phyloP scores from a whole-genome alignment of 306 rosid genomes.

The Casuarina equisetifolia region DNA sequence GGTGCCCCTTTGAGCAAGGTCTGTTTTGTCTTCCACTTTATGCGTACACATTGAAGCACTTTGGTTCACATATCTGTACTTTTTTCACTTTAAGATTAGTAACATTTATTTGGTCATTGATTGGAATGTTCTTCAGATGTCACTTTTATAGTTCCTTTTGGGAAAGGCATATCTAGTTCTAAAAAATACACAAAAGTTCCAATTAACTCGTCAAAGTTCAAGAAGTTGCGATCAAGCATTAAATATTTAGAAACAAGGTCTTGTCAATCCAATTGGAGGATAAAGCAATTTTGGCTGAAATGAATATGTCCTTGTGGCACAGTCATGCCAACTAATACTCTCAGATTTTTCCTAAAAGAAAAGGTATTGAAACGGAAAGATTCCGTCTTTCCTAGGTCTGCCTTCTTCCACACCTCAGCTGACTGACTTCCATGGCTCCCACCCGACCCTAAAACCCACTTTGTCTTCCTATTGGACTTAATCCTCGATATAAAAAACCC shows the following conservation, averaged over 20 bases:
- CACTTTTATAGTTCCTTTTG: neutral
- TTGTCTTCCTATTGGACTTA: too few species aligned
- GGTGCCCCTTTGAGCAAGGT: slow-evolving; percentile 99
- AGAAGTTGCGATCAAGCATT: neutral
- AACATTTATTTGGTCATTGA: neutral
- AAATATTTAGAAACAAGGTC: neutral
- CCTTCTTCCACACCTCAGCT: neutral
- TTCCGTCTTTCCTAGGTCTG: neutral
- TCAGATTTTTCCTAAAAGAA: neutral
- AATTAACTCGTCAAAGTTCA: neutral
- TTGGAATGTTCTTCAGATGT: neutral
- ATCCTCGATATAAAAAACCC: neutral
- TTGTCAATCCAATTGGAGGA: neutral
- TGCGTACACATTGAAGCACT: neutral
- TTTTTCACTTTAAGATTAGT: neutral
- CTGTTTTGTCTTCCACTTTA: slow-evolving; percentile 25
- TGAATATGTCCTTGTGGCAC: neutral
- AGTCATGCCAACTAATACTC: neutral
- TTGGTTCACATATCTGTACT: neutral
- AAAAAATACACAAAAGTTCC: neutral
- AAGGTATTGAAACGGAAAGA: neutral
- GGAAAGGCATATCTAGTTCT: neutral
- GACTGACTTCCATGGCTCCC: neutral
- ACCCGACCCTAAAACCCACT: neutral
- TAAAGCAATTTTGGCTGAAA: neutral